phyloP scores from a whole-genome alignment of 2,329 filamentous ascomycete species.

The Pseudogymnoascus sp. region DNA sequence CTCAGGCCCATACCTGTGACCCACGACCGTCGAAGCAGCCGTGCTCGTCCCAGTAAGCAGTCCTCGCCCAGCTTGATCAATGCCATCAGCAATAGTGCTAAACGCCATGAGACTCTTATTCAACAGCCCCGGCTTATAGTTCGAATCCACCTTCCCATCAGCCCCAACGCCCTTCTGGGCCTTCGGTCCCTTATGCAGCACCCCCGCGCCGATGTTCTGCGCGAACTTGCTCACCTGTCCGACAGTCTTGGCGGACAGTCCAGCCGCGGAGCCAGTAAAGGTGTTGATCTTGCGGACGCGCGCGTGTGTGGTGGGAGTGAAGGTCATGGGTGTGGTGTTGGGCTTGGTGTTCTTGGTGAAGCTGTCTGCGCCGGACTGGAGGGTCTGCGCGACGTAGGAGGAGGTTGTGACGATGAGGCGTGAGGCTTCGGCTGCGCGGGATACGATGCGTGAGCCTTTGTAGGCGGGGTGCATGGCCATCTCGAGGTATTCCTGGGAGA shows the following conservation, averaged over 20 bases:
- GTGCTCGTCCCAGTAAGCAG: constrained; percentile 66
- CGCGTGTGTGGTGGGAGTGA: constrained; percentile 75
- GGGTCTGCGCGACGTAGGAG: constrained; percentile 65
- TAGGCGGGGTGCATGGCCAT: constrained; percentile 86
- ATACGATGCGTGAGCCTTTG: constrained; percentile 76
- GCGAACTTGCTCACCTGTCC: constrained; percentile 75
- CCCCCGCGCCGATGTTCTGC: constrained; percentile 77
- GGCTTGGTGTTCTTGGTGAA: constrained; percentile 79
- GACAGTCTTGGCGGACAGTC: constrained; percentile 76
- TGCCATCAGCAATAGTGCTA: constrained; percentile 85
- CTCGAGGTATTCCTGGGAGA: constrained; percentile 63
- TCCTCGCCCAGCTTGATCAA: constrained; percentile 77
- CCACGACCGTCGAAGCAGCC: constrained; percentile 78
- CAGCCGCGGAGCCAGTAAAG: constrained; percentile 73
- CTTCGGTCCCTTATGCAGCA: constrained; percentile 55
- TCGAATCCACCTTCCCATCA: constrained; percentile 51
- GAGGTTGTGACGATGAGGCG: constrained; percentile 87
- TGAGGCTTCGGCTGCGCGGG: constrained; percentile 79
- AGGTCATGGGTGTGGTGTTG: constrained; percentile 72
- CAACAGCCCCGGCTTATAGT: constrained; percentile 82
- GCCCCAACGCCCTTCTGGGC: constrained; percentile 57
- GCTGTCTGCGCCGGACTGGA: constrained; percentile 68
- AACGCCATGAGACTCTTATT: constrained; percentile 98
- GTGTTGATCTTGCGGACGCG: constrained; percentile 83
- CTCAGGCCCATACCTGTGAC: constrained; percentile 82